phyloP scores from a whole-genome alignment of 352 stramenopile genomes.

The Pythium pyrilobum region DNA sequence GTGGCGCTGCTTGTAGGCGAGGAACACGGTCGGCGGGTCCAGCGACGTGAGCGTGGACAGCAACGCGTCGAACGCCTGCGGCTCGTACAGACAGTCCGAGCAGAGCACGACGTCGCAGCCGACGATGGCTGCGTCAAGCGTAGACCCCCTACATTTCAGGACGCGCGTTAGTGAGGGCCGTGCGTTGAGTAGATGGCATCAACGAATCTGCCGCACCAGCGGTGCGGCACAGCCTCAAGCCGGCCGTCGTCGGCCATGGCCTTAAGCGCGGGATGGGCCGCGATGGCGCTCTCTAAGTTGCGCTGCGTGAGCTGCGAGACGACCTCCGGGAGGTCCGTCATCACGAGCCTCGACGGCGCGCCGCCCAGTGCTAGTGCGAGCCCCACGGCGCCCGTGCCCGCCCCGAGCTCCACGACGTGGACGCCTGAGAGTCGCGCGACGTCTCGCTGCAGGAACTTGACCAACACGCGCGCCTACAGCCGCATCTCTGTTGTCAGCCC shows the following conservation, averaged over 20 bases:
- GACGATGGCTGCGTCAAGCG: background rate
- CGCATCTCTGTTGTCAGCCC: constrained; percentile 1
- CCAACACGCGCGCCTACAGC: constrained; percentile 39
- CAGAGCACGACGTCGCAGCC: constrained; percentile 32
- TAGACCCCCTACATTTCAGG: constrained; percentile 8
- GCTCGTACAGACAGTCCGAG: constrained; percentile 73
- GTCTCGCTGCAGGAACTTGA: constrained; percentile 33
- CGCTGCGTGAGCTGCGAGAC: constrained; percentile 28
- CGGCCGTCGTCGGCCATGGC: constrained; percentile 12
- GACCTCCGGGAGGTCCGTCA: constrained; percentile 52
- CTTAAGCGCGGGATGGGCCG: constrained; percentile 20
- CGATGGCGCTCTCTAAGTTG: constrained; percentile 27
- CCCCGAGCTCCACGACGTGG: constrained; percentile 50
- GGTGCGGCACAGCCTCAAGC: constrained; percentile 24
- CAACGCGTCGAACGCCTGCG: constrained; percentile 29
- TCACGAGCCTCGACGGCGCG: constrained; percentile 28
- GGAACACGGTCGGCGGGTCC: constrained; percentile 19
- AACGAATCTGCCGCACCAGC: constrained; percentile 28
- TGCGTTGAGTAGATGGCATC: too few relatives aligned
- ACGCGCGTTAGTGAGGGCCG: background rate
- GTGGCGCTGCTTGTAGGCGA: constrained; percentile 74
- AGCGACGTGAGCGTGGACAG: constrained; percentile 37
- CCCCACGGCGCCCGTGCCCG: constrained; percentile 47
- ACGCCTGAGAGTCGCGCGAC: constrained; percentile 21
- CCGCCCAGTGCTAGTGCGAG: constrained; percentile 28